Evolutionary conservation across 805 yeast genomes (phyloP).

Genomic region (Saccharomycopsis amapae): DNA sequence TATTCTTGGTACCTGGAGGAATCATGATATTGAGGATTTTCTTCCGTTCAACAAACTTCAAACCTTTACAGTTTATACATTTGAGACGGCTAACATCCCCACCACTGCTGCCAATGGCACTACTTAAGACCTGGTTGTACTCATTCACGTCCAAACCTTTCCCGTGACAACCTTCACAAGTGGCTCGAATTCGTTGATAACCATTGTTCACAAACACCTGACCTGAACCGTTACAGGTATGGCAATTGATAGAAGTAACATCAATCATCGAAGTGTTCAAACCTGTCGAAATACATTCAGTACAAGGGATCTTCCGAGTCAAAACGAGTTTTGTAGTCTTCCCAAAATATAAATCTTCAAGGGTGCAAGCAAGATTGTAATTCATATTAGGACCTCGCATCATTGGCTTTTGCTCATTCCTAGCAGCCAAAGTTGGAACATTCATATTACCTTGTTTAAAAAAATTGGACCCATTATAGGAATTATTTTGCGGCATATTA

Average conservation of each 20-base stretch:
- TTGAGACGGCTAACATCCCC: constrained; percentile 21
- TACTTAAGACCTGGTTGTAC: constrained; percentile 13
- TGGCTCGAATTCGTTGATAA: constrained; percentile 36
- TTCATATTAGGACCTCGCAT: constrained; percentile 47
- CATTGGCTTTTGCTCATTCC: not conserved
- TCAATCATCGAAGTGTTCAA: constrained; percentile 26
- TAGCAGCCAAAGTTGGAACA: not conserved
- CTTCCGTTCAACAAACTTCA: constrained; percentile 39
- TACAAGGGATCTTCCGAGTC: constrained; percentile 43
- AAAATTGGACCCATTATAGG: not conserved
- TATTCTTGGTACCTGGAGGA: constrained; percentile 48
- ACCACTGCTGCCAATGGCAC: not conserved
- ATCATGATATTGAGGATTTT: constrained; percentile 47
- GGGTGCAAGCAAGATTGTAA: constrained; percentile 45
- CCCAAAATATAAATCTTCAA: constrained; percentile 54
- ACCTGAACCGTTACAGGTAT: constrained; percentile 38
- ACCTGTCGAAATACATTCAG: constrained; percentile 47
- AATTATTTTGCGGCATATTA: not conserved
- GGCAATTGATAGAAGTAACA: constrained; percentile 27
- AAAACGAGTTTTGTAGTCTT: constrained; percentile 48
- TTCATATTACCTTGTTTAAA: not conserved
- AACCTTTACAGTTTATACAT: constrained; percentile 39
- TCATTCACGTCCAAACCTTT: constrained; percentile 29
- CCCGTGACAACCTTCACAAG: constrained; percentile 41
- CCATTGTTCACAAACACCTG: constrained; percentile 38